Conservation (phyloP, 805 yeast genomes). For the Yamadazyma scolyti region DNA sequence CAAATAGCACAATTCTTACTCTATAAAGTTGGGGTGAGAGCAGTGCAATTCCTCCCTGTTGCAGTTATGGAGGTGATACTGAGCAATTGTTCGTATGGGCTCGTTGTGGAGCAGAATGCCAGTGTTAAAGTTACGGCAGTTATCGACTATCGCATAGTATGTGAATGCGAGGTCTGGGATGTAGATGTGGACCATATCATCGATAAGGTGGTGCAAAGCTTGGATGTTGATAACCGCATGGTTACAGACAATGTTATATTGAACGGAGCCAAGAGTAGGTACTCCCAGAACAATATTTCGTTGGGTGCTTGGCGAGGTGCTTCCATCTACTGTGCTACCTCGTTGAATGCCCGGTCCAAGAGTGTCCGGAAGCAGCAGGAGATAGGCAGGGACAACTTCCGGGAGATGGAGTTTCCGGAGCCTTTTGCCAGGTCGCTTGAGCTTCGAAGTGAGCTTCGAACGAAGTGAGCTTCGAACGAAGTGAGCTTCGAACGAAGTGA, state of each 20-base stretch:
- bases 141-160: conserved; percentile 20
- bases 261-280: no score
- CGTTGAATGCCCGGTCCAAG: conserved; percentile 12
- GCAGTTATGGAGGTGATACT: conserved; percentile 19
- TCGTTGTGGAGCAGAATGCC: conserved; percentile 24
- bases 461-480: no score
- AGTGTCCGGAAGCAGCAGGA: conserved; percentile 17
- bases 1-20: conserved; percentile 18
- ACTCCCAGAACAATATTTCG: no score
- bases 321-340: conserved; percentile 24
- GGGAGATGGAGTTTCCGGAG: no score
- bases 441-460: no score
- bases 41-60: conserved; percentile 19
- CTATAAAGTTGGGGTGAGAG: conserved; percentile 18
- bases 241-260: no score
- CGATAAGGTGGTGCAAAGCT: no score
- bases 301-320: conserved; percentile 32
- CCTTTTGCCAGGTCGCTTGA: no score
- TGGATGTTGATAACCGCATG: no score
- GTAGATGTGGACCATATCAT: no score
- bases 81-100: conserved; percentile 17
- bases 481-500: no score
- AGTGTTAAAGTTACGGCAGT: conserved; percentile 15
- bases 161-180: conserved; percentile 4
- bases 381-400: conserved; percentile 17